Evolutionary conservation across 768 basidiomycete species (phyloP), one percentile per base, ranked within the genome.

Genomic region (Saitozyma sp.): DNA sequence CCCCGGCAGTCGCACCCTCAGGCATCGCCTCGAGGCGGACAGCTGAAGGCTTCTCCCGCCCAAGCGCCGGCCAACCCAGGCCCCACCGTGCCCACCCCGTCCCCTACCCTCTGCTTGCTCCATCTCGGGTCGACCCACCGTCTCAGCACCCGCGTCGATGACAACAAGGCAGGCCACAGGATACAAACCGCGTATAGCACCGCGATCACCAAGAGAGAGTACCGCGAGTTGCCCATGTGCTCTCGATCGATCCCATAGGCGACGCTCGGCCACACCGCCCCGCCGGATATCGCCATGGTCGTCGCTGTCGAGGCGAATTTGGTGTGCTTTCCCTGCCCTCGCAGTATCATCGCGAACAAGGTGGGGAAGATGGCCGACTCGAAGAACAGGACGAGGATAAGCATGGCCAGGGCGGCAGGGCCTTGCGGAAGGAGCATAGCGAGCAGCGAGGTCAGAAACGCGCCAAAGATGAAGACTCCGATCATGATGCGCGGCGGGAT

Each of bases 291-390:
- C 4, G 69, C 63, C 59, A 69, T 71, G 11, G 62, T 58, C 43
- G 70, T 42, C 17, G 50, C 58, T 9, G 69, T 67, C 17, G 71
- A 62, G 1, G 65, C 68, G 43, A 66, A 60, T 55, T 71, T 72
- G 3, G 69, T 70, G 45, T 68, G 58, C 59, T 59, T 51, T 2
- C 75, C 75, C 49, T 73, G 69, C 29, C 61, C 61, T 1, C 75
- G 62, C 0, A 74, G 49, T 7, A 61, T 65, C 49, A 77, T 70
- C 16, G 75, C 73, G 66, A 69, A 74, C 16, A 77, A 14, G 8
- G 66, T 64, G 3, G 75, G 75, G 58, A 77, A 74, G 46, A 77
- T 72, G 41, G 73, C 61, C 0, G 67, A 61, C 50, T 77, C 70
- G 62, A 77, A 74, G 59, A 77, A 68, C 38, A 64, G 51, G 57